Evolutionary conservation across 2,329 filamentous ascomycete species (phyloP).

Genomic region (Trichoderma sp.): DNA sequence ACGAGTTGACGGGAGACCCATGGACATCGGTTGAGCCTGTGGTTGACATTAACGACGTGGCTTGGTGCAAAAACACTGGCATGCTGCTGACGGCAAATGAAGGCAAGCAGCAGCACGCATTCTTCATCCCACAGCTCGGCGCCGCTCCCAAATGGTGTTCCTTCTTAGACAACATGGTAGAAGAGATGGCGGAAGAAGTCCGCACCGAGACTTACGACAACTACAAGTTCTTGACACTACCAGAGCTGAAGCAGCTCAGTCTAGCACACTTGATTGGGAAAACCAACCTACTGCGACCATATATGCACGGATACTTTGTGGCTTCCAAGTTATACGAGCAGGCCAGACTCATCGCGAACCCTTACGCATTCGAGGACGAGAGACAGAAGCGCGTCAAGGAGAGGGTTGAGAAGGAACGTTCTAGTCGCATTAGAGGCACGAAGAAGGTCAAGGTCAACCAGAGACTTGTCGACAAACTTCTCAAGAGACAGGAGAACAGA

Average conservation of each 20-base stretch:
- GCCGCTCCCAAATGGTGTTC: conserved; percentile 94
- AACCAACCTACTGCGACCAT: conserved; percentile 84
- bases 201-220: conserved; percentile 90
- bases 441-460: conserved; percentile 99
- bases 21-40: conserved; percentile 96
- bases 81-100: conserved; percentile 98
- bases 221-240: conserved; percentile 93
- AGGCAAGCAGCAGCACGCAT: conserved; percentile 89
- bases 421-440: conserved; percentile 85
- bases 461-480: conserved; percentile 70
- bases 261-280: conserved; percentile 86
- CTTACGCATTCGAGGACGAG: conserved; percentile 91
- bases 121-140: conserved; percentile 90
- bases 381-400: conserved; percentile 86
- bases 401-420: conserved; percentile 96
- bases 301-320: conserved; percentile 99
- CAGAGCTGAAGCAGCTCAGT: conserved; percentile 81
- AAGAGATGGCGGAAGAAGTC: conserved; percentile 91
- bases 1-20: conserved; percentile 73
- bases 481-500: conserved; percentile 61
- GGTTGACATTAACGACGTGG: conserved; percentile 92
- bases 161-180: conserved; percentile 95
- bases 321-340: conserved; percentile 94
- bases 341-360: conserved; percentile 86
- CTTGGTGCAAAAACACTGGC: conserved; percentile 86